Percentiles rank a stretch among this genome's conserved stretches.
Evolutionary conservation across 1,139 yeast genomes (phyloP).

Genomic region (Hansenula lynferdii): DNA sequence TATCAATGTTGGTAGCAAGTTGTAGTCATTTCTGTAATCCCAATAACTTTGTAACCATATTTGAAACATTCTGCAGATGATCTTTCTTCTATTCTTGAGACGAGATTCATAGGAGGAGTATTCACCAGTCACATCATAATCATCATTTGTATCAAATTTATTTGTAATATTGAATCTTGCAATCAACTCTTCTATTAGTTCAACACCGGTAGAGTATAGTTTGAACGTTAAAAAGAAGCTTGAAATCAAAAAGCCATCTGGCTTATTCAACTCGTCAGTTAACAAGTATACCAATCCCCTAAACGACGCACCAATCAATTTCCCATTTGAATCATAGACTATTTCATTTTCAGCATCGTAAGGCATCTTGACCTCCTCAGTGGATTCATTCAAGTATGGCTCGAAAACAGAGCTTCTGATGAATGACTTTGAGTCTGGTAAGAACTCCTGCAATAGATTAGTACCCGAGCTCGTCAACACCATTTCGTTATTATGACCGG

Average conservation of each 20-base stretch:
- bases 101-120: conserved; percentile 36
- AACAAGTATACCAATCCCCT: conserved; percentile 66
- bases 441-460: conserved; percentile 35
- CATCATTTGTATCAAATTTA: conserved; percentile 26
- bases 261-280: conserved; percentile 61
- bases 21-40: conserved; percentile 60
- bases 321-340: conserved; percentile 43
- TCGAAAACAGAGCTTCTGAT: conserved; percentile 34
- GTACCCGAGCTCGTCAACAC: conserved; percentile 57
- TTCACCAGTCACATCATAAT: conserved; percentile 31
- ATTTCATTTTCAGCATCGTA: conserved; percentile 36
- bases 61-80: conserved; percentile 64
- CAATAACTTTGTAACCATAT: conserved; percentile 89
- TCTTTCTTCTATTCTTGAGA: conserved; percentile 59
- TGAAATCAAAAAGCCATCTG: conserved; percentile 66
- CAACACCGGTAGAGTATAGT: conserved; percentile 65
- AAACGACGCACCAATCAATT: conserved; percentile 72
- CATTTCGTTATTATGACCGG: conserved; percentile 50
- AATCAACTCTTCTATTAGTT: conserved; percentile 65
- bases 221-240: conserved; percentile 81
- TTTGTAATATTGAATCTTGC: conserved; percentile 56
- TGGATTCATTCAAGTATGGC: conserved; percentile 26
- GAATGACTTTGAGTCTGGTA: conserved; percentile 38
- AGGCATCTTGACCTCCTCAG: conserved; percentile 23
- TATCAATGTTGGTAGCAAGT: conserved; percentile 59